phyloP scores from a whole-genome alignment of 1,139 yeast species.

The Yamadazyma spencermartinsiae region DNA sequence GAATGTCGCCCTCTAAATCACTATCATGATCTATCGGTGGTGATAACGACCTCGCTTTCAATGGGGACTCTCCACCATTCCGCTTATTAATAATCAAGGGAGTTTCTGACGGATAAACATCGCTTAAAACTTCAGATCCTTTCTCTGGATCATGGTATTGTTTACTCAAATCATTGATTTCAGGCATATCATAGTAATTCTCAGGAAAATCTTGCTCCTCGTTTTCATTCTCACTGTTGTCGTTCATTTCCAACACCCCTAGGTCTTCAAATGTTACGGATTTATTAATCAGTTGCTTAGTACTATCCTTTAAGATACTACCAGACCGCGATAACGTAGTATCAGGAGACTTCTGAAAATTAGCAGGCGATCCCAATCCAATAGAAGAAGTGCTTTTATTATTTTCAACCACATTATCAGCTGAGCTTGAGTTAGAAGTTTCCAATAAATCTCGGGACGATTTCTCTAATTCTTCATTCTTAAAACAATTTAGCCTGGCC shows the following conservation, averaged over 20 bases:
- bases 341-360: conserved; percentile 18
- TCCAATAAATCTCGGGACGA: conserved; percentile 16
- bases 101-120: conserved; percentile 36
- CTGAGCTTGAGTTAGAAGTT: conserved; percentile 12
- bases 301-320: conserved; percentile 18
- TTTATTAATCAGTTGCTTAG: conserved; percentile 25
- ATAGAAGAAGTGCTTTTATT: conserved; percentile 9
- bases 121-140: conserved; percentile 45
- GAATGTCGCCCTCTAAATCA: background rate
- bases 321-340: conserved; percentile 19
- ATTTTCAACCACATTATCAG: conserved; percentile 12
- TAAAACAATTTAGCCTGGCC: conserved; percentile 89
- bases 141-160: conserved; percentile 23
- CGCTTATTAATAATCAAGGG: conserved; percentile 41
- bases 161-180: conserved; percentile 13
- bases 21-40: conserved; percentile 1
- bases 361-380: conserved; percentile 18
- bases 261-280: conserved; percentile 45
- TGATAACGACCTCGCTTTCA: background rate
- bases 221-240: conserved; percentile 19
- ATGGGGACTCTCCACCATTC: conserved; percentile 2
- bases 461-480: conserved; percentile 75
- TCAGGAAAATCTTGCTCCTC: conserved; percentile 12
- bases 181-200: conserved; percentile 13
- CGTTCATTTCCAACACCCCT: conserved; percentile 31